phyloP scores from a whole-genome alignment of 1,284 basidiomycete species.

The Fomes fomentarius region DNA sequence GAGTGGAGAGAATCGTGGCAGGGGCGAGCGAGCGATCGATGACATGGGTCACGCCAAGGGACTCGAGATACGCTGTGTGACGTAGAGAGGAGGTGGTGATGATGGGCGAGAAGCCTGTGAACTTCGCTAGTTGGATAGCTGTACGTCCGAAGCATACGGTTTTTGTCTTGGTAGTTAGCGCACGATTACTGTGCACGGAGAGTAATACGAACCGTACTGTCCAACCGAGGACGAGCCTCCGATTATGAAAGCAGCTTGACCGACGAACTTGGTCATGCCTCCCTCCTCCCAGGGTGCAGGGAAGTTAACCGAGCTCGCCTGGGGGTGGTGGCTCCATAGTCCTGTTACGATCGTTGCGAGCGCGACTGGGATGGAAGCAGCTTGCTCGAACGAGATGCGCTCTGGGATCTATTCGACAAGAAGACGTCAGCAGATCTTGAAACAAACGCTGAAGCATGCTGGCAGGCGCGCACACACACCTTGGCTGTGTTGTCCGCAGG shows the following conservation, averaged over 20 bases:
- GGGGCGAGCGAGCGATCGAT: slow-evolving; percentile 38
- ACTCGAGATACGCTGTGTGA: slow-evolving; percentile 37
- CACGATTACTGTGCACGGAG: not conserved
- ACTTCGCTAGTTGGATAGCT: not conserved
- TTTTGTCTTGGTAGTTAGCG: not conserved
- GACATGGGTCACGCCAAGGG: slow-evolving; percentile 56
- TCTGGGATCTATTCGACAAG: no score
- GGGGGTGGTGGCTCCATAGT: not conserved
- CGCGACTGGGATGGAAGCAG: not conserved
- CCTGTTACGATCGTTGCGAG: not conserved
- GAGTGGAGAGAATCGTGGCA: slow-evolving; percentile 41
- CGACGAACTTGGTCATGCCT: not conserved
- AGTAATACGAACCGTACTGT: not conserved
- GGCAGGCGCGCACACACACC: no score
- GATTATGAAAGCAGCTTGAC: not conserved
- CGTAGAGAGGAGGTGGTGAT: not conserved
- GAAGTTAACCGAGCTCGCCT: not conserved
- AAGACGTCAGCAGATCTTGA: no score
- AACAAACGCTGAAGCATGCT: no score
- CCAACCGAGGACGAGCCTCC: not conserved
- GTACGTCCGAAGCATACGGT: no score
- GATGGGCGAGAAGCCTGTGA: slow-evolving; percentile 1
- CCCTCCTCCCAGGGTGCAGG: not conserved
- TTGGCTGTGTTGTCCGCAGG: no score
- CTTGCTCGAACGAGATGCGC: not conserved